These are phyloP conservation scores for Leishmania lainsoni DNA, from an alignment of 208 protist species.

Conservation along the genomic window DNA sequence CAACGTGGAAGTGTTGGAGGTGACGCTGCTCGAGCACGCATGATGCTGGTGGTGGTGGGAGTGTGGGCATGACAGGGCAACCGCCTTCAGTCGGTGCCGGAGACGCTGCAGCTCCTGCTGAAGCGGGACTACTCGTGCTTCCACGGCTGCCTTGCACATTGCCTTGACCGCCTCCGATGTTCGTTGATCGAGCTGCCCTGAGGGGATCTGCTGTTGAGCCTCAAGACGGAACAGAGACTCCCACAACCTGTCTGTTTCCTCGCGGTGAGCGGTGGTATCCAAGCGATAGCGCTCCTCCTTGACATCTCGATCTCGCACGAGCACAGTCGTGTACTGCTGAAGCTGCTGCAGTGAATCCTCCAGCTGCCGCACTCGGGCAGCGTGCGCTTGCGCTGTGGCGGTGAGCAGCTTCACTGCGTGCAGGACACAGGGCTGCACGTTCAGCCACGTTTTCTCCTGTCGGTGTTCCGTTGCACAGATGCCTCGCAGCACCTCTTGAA, in stretches of 20 bases:
- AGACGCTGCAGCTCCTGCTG: slow-evolving; percentile 1
- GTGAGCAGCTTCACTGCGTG: slow-evolving; percentile 26
- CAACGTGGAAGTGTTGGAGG: background rate
- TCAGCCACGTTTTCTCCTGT: slow-evolving; percentile 57
- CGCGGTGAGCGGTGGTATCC: slow-evolving; percentile 31
- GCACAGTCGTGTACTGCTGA: slow-evolving; percentile 39
- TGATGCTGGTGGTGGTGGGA: background rate
- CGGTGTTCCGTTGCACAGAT: slow-evolving; percentile 53
- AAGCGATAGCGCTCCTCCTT: slow-evolving; percentile 77
- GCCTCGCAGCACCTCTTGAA: slow-evolving; percentile 33
- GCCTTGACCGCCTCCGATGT: background rate
- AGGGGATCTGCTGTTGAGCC: slow-evolving; percentile 15
- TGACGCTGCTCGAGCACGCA: background rate
- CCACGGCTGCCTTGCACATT: background rate
- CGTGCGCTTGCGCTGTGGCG: slow-evolving; percentile 20
- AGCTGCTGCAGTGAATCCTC: slow-evolving; percentile 37
- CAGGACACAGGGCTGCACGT: slow-evolving; percentile 75
- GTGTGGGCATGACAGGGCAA: background rate
- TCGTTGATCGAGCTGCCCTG: background rate
- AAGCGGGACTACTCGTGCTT: slow-evolving; percentile 1
- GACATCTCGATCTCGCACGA: slow-evolving; percentile 51
- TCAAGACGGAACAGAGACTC: slow-evolving; percentile 22
- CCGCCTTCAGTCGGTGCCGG: background rate
- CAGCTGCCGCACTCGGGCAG: slow-evolving; percentile 28
- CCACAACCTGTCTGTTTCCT: slow-evolving; percentile 23